Evolutionary conservation across 176 grass and related monocot genomes (phyloP).

Genomic region (Calamus simplicifolius): DNA sequence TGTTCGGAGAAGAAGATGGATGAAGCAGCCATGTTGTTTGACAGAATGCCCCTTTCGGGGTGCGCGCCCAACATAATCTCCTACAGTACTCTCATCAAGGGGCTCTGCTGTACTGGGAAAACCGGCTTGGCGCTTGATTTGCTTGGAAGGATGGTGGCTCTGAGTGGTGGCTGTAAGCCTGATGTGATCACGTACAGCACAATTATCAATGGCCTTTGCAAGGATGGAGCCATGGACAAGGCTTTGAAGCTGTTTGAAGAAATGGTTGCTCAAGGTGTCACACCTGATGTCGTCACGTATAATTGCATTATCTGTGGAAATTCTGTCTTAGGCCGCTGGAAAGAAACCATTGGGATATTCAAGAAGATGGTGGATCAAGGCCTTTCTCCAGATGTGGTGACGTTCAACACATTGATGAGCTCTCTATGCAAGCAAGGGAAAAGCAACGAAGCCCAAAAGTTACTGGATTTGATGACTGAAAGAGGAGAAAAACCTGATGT

Average conservation of each 20-base stretch:
- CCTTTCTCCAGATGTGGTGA: not conserved
- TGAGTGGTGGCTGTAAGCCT: slow-evolving; percentile 1
- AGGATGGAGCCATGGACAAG: not conserved
- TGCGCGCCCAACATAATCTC: slow-evolving; percentile 1
- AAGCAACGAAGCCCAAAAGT: slow-evolving; percentile 6
- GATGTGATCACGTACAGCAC: slow-evolving; percentile 10
- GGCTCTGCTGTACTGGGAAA: not conserved
- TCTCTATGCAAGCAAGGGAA: slow-evolving; percentile 18
- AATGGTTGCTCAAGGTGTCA: slow-evolving; percentile 15
- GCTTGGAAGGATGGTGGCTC: slow-evolving; percentile 14
- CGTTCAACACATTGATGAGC: slow-evolving; percentile 5
- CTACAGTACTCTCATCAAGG: slow-evolving; percentile 16
- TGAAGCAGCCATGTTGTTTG: slow-evolving; percentile 10
- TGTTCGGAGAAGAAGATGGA: not conserved
- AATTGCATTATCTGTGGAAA: slow-evolving; percentile 17
- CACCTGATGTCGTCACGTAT: not conserved
- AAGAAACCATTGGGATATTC: slow-evolving; percentile 2
- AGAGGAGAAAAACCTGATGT: not conserved
- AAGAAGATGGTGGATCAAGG: slow-evolving; percentile 7
- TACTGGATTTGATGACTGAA: slow-evolving; percentile 14
- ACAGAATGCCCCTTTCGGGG: slow-evolving; percentile 23
- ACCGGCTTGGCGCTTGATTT: not conserved
- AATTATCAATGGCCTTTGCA: slow-evolving; percentile 13
- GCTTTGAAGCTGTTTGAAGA: not conserved
- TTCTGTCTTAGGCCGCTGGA: slow-evolving; percentile 7